A percentile compares a stretch with the other conserved stretches of the same genome.
Evolutionary conservation across 345 rosid species (phyloP).

Genomic region (Rhizophora apiculata): DNA sequence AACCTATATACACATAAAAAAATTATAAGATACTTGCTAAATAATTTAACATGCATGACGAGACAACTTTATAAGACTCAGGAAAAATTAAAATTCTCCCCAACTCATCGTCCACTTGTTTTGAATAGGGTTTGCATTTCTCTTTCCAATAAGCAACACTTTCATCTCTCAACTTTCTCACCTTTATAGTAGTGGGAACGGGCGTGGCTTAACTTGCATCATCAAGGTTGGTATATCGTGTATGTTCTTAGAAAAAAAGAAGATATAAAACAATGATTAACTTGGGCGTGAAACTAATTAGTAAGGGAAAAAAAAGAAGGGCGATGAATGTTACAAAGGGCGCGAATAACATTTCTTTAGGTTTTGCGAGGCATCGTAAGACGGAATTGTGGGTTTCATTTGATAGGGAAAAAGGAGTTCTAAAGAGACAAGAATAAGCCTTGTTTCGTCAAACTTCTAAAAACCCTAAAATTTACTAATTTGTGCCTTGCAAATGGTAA

Average conservation of each 20-base stretch:
- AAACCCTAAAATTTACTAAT: constrained; percentile 10
- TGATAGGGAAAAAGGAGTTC: background rate
- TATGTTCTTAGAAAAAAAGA: background rate
- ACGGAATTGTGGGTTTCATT: constrained; percentile 15
- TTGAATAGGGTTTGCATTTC: constrained; percentile 8
- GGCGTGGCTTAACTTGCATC: constrained; percentile 26
- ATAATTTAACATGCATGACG: no score
- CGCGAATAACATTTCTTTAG: background rate
- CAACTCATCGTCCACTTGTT: constrained; percentile 23
- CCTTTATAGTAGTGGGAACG: constrained; percentile 7
- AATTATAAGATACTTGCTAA: no score
- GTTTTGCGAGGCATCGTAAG: constrained; percentile 8
- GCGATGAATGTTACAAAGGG: constrained; percentile 17
- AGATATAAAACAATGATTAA: constrained; percentile 7
- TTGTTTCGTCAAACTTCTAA: constrained; percentile 8
- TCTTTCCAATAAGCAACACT: constrained; percentile 8
- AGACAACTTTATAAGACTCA: no score
- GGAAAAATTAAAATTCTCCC: background rate
- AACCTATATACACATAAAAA: no score
- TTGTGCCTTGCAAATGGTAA: constrained; percentile 2
- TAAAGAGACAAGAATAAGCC: constrained; percentile 19
- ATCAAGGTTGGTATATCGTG: constrained; percentile 8
- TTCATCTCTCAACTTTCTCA: background rate
- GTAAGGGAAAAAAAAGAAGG: background rate
- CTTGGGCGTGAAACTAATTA: constrained; percentile 1